Evolutionary conservation across 495 filamentous ascomycete genomes (phyloP).

Genomic region (Podospora didyma): DNA sequence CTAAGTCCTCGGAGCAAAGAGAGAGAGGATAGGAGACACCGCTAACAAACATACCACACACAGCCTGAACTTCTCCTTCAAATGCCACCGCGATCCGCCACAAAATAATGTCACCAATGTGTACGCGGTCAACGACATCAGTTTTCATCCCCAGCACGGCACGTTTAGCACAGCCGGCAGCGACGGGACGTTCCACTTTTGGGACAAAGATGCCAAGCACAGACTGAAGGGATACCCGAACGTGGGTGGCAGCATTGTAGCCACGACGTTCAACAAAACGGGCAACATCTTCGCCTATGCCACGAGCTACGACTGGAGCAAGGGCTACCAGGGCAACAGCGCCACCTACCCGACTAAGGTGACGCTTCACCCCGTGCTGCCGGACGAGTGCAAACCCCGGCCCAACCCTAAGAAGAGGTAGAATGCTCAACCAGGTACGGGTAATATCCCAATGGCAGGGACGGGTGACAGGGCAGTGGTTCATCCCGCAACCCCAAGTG

Average conservation of each 20-base stretch:
- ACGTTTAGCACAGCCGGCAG: slow-evolving; percentile 90
- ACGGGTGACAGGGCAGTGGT: too few species aligned
- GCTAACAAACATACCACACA: slow-evolving; percentile 5
- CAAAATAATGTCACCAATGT: slow-evolving; percentile 66
- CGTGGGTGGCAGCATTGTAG: slow-evolving; percentile 77
- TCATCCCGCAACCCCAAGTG: too few species aligned
- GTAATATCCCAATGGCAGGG: too few species aligned
- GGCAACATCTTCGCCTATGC: slow-evolving; percentile 90
- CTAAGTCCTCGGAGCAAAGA: neutral
- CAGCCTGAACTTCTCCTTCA: slow-evolving; percentile 87
- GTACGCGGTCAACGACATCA: slow-evolving; percentile 87
- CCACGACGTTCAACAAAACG: slow-evolving; percentile 75
- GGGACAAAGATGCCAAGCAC: slow-evolving; percentile 93
- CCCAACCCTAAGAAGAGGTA: slow-evolving; percentile 41
- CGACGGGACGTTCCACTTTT: slow-evolving; percentile 92
- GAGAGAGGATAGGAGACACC: neutral
- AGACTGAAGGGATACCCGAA: slow-evolving; percentile 87
- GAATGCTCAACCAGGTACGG: neutral
- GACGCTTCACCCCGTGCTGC: slow-evolving; percentile 80
- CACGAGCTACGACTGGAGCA: slow-evolving; percentile 94
- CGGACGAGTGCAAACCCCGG: slow-evolving; percentile 60
- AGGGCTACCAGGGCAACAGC: slow-evolving; percentile 76
- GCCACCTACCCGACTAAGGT: slow-evolving; percentile 73
- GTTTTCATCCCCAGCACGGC: slow-evolving; percentile 81
- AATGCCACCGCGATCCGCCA: slow-evolving; percentile 82